These are phyloP conservation scores for Cercospora sp. DNA, from an alignment of 2,329 filamentous ascomycete species.

Conservation along the genomic window DNA sequence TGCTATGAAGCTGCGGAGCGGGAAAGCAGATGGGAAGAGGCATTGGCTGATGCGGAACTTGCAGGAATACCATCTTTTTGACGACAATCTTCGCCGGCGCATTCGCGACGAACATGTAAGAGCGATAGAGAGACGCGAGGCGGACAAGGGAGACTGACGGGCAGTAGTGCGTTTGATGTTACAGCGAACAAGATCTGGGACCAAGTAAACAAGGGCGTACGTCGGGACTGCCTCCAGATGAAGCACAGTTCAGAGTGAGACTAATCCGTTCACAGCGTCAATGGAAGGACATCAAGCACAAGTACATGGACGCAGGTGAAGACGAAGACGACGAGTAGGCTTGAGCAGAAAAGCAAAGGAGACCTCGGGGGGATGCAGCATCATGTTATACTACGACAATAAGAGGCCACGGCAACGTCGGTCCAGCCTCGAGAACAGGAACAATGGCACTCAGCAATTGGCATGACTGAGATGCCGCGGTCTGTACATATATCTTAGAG, in stretches of 20 bases:
- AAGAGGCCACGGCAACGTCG: not conserved
- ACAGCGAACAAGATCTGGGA: constrained; percentile 88
- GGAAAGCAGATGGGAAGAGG: not conserved
- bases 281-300: constrained; percentile 99
- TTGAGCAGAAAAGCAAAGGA: constrained; percentile 42
- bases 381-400: constrained; percentile 13
- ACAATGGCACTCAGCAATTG: constrained; percentile 7
- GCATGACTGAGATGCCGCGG: constrained; percentile 7
- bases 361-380: not conserved
- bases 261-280: constrained; percentile 69
- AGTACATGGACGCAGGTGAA: constrained; percentile 62
- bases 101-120: constrained; percentile 91
- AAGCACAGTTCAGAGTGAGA: not conserved
- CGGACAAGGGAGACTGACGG: constrained; percentile 22
- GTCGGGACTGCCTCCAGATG: constrained; percentile 43
- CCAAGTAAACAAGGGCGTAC: constrained; percentile 83
- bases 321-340: constrained; percentile 55
- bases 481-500: constrained; percentile 25
- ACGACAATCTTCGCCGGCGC: constrained; percentile 81
- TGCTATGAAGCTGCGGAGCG: not conserved
- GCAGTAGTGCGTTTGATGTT: constrained; percentile 74
- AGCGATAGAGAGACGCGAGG: constrained; percentile 13
- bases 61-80: constrained; percentile 85
- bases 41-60: constrained; percentile 60
- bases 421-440: not conserved